Conservation (phyloP, 495 filamentous ascomycete species). For the Neurospora terricola region DNA sequence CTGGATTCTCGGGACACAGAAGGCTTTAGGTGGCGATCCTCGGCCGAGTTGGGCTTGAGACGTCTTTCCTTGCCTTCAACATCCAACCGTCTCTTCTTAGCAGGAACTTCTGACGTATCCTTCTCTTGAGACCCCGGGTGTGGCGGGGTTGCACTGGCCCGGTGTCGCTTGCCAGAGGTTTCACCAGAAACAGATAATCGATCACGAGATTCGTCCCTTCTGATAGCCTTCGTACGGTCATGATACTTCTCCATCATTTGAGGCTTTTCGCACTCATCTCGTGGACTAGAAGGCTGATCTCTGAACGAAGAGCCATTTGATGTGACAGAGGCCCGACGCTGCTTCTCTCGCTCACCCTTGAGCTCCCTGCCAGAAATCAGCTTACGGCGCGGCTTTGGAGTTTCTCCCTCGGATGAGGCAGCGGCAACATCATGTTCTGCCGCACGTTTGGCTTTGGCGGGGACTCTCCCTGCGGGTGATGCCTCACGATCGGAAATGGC, state of each 20-base stretch:
- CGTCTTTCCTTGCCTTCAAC: slow-evolving; percentile 33
- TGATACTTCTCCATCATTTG: slow-evolving; percentile 36
- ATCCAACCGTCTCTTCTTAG: slow-evolving; percentile 42
- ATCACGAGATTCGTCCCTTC: slow-evolving; percentile 47
- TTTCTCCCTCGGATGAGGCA: slow-evolving; percentile 42
- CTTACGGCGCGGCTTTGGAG: slow-evolving; percentile 47
- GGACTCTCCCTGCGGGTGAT: slow-evolving; percentile 33
- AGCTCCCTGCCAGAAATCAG: slow-evolving; percentile 50
- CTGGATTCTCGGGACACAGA: slow-evolving; percentile 24
- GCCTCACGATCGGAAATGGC: slow-evolving; percentile 44
- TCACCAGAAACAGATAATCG: slow-evolving; percentile 38
- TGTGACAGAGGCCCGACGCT: slow-evolving; percentile 37
- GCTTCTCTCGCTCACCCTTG: slow-evolving; percentile 45
- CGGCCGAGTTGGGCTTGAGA: slow-evolving; percentile 27
- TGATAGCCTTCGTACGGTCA: slow-evolving; percentile 40
- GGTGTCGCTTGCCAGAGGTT: slow-evolving; percentile 50
- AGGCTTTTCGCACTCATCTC: slow-evolving; percentile 32
- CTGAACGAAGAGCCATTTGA: slow-evolving; percentile 36
- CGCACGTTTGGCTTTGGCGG: slow-evolving; percentile 31
- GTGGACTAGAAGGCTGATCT: slow-evolving; percentile 27
- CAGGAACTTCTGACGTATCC: slow-evolving; percentile 42
- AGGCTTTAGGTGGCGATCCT: slow-evolving; percentile 30
- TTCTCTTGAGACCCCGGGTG: slow-evolving; percentile 44
- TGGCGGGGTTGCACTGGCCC: slow-evolving; percentile 58
- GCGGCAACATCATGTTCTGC: slow-evolving; percentile 37